Evolutionary conservation across 1,284 basidiomycete genomes (phyloP), one percentile per base, ranked within the genome.

Genomic region (Cryptococcus amylolentus): DNA sequence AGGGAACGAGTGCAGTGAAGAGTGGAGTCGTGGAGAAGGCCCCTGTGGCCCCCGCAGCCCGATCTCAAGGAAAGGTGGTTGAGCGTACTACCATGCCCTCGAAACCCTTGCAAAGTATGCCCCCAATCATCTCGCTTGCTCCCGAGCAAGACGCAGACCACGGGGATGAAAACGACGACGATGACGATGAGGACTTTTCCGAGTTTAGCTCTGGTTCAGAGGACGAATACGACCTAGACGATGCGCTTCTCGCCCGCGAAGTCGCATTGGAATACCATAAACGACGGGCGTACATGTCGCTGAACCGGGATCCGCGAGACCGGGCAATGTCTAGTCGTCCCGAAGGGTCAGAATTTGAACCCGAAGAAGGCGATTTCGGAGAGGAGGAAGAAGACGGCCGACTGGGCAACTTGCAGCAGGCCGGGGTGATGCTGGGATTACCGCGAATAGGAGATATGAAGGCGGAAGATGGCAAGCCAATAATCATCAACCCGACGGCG

Each of bases 191-290:
- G 9, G 72, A 72, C 20, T 56, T 67, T 12, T 61, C 60, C 55
- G 65, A 70, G n/a, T 68, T 61, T 40, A 59, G 57, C 16, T 63
- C 65, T 14, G 70, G 64, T 7, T 69, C 71, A 18, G 71, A 74
- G 42, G 73, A 76, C 58, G 73, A 73, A 55, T 74, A 74, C 55
- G 68, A 70, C 48, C 61, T 76, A 12, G 72, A 76, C 53, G 69
- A 76, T 44, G 73, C 72, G 10, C 56, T 76, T 1, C 62, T 73
- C 12, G 68, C 67, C 13, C 60, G 73, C 27, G 72, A 76, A 55
- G 66, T 74, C 2, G 73, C 73, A 1, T 61, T 76, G 26, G 73
- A 70, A 40, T 73, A 69, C 49, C 73, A 76, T 56, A 59, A 64
- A 8, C 60, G 66, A 9, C 67, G 65, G 23, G 66, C 60, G 2